Conservation (phyloP, 495 filamentous ascomycete genomes). For the Aspergillus nidulans region DNA sequence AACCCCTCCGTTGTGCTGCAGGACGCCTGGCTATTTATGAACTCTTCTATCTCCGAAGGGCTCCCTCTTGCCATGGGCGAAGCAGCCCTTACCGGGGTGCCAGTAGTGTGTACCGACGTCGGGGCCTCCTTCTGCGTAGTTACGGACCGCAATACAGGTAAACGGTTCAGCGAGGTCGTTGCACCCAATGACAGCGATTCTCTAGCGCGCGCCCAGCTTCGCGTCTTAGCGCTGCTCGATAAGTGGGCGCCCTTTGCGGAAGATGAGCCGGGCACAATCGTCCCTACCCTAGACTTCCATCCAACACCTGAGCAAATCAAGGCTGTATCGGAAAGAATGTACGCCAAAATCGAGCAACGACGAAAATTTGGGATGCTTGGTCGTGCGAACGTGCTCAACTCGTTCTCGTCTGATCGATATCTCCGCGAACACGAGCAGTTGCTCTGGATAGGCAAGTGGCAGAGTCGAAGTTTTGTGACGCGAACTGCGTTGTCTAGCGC, state of each 20-base stretch:
- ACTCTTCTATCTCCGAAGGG: constrained; percentile 61
- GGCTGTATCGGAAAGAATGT: constrained; percentile 53
- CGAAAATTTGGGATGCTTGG: constrained; percentile 56
- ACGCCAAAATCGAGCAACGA: constrained; percentile 52
- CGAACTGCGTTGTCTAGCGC: constrained; percentile 1
- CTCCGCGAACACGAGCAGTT: constrained; percentile 65
- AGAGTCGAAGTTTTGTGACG: constrained; percentile 17
- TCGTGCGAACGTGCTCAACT: constrained; percentile 51
- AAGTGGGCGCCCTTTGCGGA: constrained; percentile 52
- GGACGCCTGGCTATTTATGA: constrained; percentile 55
- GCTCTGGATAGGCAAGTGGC: constrained; percentile 56
- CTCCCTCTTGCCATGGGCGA: constrained; percentile 61
- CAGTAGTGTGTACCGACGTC: constrained; percentile 62
- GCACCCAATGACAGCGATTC: constrained; percentile 56
- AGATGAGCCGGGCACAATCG: constrained; percentile 26
- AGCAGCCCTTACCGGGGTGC: constrained; percentile 57
- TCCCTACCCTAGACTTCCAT: constrained; percentile 40
- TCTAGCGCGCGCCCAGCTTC: constrained; percentile 55
- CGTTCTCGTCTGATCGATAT: constrained; percentile 55
- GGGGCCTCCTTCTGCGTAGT: constrained; percentile 57
- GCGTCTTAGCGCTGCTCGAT: constrained; percentile 52
- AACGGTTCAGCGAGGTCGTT: constrained; percentile 55
- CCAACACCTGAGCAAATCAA: constrained; percentile 47
- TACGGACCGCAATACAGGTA: constrained; percentile 51
- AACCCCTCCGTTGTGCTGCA: constrained; percentile 33